These are phyloP conservation scores for Harringtonia lauricola DNA, from an alignment of 2,329 filamentous ascomycete genomes.

Conservation along the genomic window DNA sequence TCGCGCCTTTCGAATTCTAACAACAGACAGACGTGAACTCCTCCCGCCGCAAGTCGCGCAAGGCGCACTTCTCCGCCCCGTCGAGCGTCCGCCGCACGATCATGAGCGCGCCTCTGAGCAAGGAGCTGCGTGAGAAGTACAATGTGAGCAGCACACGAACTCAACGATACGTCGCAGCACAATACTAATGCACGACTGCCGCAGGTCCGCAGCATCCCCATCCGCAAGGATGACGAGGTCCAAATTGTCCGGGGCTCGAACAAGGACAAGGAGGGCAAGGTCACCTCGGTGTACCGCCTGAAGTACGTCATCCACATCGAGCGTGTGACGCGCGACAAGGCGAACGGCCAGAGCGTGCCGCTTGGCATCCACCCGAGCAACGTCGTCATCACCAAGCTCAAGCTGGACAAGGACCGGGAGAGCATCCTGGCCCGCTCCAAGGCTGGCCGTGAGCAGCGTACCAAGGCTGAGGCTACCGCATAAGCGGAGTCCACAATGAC, in stretches of 20 bases:
- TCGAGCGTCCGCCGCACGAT: constrained; percentile 90
- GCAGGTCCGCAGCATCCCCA: constrained; percentile 86
- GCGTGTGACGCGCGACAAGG: constrained; percentile 94
- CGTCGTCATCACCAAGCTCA: constrained; percentile 97
- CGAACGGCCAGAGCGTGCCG: constrained; percentile 89
- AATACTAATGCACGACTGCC: neutral
- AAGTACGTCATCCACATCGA: constrained; percentile 98
- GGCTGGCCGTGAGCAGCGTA: constrained; percentile 63
- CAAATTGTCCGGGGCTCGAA: constrained; percentile 82
- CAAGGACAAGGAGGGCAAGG: constrained; percentile 98
- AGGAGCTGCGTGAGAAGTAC: constrained; percentile 98
- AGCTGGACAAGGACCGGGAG: constrained; percentile 94
- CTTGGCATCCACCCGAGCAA: constrained; percentile 93
- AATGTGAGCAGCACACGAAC: constrained; percentile 54
- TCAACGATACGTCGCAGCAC: neutral
- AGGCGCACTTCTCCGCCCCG: constrained; percentile 93
- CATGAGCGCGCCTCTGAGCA: constrained; percentile 92
- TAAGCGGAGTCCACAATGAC: constrained; percentile 4
- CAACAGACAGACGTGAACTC: constrained; percentile 48
- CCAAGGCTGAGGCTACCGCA: constrained; percentile 58
- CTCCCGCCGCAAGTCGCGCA: constrained; percentile 97
- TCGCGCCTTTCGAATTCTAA: constrained; percentile 7
- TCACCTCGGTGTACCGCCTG: constrained; percentile 94
- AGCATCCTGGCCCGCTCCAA: constrained; percentile 78
- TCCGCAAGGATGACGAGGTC: constrained; percentile 97